Evolutionary conservation across 2,329 filamentous ascomycete species (phyloP).

Genomic region (Xylariaceae sp.): DNA sequence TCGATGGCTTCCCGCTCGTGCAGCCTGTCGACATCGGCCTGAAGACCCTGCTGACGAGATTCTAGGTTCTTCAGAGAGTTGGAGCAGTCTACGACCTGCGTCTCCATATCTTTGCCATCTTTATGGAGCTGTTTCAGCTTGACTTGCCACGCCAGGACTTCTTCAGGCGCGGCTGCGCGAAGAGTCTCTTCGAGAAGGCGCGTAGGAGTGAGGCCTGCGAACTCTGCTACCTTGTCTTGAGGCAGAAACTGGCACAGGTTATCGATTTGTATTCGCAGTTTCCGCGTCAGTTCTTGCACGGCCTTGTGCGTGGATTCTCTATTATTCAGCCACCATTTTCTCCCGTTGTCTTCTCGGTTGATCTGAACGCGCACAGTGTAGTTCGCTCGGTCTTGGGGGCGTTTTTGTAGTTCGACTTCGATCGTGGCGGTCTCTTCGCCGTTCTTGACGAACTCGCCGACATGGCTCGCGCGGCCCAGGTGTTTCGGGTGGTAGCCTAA

Average conservation of each 20-base stretch:
- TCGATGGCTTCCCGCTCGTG: slow-evolving; percentile 67
- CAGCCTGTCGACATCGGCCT: slow-evolving; percentile 77
- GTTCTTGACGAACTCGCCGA: slow-evolving; percentile 91
- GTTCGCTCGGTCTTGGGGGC: slow-evolving; percentile 56
- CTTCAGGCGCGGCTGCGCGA: slow-evolving; percentile 73
- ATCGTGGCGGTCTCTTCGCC: slow-evolving; percentile 71
- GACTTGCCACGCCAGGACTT: slow-evolving; percentile 76
- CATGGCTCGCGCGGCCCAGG: slow-evolving; percentile 76
- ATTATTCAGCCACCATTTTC: slow-evolving; percentile 72
- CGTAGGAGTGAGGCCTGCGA: slow-evolving; percentile 75
- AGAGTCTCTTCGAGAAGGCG: slow-evolving; percentile 82
- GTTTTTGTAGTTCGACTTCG: slow-evolving; percentile 81
- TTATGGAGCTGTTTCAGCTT: slow-evolving; percentile 65
- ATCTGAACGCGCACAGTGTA: slow-evolving; percentile 71
- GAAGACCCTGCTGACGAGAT: slow-evolving; percentile 65
- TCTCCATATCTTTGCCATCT: slow-evolving; percentile 60
- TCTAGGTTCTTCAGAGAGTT: slow-evolving; percentile 64
- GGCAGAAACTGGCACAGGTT: slow-evolving; percentile 97
- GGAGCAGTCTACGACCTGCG: slow-evolving; percentile 51
- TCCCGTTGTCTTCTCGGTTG: slow-evolving; percentile 73
- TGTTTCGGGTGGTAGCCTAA: slow-evolving; percentile 78
- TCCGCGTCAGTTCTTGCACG: slow-evolving; percentile 61
- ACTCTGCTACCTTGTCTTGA: slow-evolving; percentile 92
- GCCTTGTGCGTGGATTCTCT: slow-evolving; percentile 55
- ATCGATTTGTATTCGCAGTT: slow-evolving; percentile 88